These are phyloP conservation scores for Fraxinus angustifolia DNA, from an alignment of 305 asterid genomes.

Conservation along the genomic window DNA sequence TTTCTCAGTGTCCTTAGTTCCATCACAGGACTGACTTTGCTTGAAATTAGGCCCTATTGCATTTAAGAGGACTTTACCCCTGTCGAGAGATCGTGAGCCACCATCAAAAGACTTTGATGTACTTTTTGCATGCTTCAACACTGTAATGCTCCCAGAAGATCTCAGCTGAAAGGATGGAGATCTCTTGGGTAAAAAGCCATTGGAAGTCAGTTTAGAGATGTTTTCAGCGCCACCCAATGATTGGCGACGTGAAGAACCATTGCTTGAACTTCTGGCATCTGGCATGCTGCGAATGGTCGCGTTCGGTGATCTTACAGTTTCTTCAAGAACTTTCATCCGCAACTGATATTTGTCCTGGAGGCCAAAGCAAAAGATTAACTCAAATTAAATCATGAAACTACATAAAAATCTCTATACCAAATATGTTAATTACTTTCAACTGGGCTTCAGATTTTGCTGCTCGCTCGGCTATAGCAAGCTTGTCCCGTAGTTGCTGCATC, in stretches of 20 bases:
- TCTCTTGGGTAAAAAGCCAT: slow-evolving; percentile 88
- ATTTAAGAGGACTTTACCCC: slow-evolving; percentile 81
- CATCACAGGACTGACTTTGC: slow-evolving; percentile 90
- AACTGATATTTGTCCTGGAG: slow-evolving; percentile 84
- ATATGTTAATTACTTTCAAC: slow-evolving; percentile 58
- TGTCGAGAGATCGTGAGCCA: slow-evolving; percentile 79
- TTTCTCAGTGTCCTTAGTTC: slow-evolving; percentile 69
- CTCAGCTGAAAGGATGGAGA: slow-evolving; percentile 91
- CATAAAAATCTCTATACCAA: not conserved
- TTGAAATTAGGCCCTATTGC: slow-evolving; percentile 88
- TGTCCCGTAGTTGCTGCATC: slow-evolving; percentile 95
- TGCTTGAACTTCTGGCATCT: slow-evolving; percentile 72
- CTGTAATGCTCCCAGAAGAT: slow-evolving; percentile 83
- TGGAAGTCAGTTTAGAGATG: slow-evolving; percentile 69
- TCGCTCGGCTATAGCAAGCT: slow-evolving; percentile 81
- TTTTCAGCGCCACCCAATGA: slow-evolving; percentile 93
- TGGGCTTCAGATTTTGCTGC: slow-evolving; percentile 92
- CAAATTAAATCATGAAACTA: not conserved
- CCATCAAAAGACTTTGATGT: slow-evolving; percentile 98
- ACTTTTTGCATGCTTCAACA: slow-evolving; percentile 94
- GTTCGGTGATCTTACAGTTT: slow-evolving; percentile 80
- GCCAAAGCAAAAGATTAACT: slow-evolving; percentile 16
- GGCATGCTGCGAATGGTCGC: slow-evolving; percentile 53
- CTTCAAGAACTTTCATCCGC: slow-evolving; percentile 84
- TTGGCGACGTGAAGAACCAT: slow-evolving; percentile 86